Base-by-base conservation (phyloP, 495 filamentous ascomycete species). In the Chaetomidium leptoderma region DNA sequence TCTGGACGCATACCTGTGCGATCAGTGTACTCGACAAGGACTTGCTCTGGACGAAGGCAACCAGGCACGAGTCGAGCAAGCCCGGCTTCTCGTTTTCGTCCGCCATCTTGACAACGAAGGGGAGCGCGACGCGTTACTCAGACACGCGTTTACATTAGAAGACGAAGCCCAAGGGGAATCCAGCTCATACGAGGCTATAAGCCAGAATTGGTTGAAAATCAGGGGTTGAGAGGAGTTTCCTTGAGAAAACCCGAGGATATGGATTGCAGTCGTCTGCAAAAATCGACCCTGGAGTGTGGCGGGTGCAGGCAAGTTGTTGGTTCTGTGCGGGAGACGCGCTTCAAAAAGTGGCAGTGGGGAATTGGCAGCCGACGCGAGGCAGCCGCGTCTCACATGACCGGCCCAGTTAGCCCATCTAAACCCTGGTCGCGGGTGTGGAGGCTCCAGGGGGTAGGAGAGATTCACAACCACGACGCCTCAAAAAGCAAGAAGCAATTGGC, bases 11-110 rank as follows among this genome's bases (percentile, higher is more conserved):
- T 73, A 84, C 81, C 63, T 77, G 70, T n/a, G 60, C 46, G 24
- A 78, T 76, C 40, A 71, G 58, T 16, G 55, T 57, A n/a, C 67
- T 58, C 5, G 67, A 57, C 27, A 86, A 63, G 1, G 74, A 64
- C 29, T 68, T 74, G 57, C 74, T 80, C 10, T 63, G 64, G 21
- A 81, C 70, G 55, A 83, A 76, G 26, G 66, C 66, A 50, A 83
- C 73, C 8, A 46, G 33, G 62, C 78, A 79, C 24, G 60, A 54
- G 46, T 64, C 72, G 66, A 74, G 74, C 39, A 74, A 55, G 54
- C 29, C 60, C 60, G 37, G 58, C 51, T 59, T 60, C 11, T 61
- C 58, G 30, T 24, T 21, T 53, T 67, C 7, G 27, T 59, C 72
- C n/a, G 72, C 71, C 78, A 81, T 81, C 23, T 52, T 70, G 61